Percentiles rank a stretch among this genome's conserved stretches.
Conservation (phyloP, 305 asterid genomes). For the Solanum hybrid region DNA sequence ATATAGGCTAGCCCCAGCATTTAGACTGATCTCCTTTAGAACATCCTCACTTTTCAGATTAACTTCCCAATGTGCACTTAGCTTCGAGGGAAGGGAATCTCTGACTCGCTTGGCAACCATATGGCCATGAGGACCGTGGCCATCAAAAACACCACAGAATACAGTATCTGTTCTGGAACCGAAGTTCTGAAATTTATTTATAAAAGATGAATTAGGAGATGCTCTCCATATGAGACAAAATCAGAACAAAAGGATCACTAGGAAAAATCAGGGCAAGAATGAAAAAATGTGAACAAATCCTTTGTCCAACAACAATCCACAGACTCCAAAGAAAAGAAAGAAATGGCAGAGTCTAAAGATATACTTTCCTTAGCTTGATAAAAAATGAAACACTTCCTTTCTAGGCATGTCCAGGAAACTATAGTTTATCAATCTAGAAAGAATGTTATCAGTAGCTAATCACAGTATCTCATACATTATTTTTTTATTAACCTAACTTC, state of each 20-base stretch:
- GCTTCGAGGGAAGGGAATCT: slow-evolving; percentile 53
- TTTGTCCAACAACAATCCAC: background rate
- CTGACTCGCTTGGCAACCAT: slow-evolving; percentile 74
- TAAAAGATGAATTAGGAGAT: background rate
- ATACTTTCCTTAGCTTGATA: background rate
- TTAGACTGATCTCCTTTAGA: slow-evolving; percentile 11
- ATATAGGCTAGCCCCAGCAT: slow-evolving; percentile 5
- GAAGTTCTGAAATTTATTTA: slow-evolving; percentile 14
- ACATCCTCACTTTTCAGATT: slow-evolving; percentile 16
- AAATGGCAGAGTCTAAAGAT: background rate
- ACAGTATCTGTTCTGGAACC: slow-evolving; percentile 20
- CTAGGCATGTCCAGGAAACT: background rate
- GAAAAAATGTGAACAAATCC: background rate
- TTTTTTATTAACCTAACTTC: background rate
- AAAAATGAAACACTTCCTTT: background rate
- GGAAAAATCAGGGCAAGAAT: background rate
- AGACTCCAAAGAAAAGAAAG: background rate
- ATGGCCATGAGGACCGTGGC: slow-evolving; percentile 84
- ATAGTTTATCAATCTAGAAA: background rate
- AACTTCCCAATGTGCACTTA: slow-evolving; percentile 52
- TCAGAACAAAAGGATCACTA: background rate
- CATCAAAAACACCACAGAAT: slow-evolving; percentile 78
- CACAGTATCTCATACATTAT: background rate
- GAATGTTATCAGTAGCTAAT: background rate
- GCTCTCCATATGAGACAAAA: background rate